phyloP scores from a whole-genome alignment of 2,329 filamentous ascomycete genomes.

The Aspergillus ibericus region DNA sequence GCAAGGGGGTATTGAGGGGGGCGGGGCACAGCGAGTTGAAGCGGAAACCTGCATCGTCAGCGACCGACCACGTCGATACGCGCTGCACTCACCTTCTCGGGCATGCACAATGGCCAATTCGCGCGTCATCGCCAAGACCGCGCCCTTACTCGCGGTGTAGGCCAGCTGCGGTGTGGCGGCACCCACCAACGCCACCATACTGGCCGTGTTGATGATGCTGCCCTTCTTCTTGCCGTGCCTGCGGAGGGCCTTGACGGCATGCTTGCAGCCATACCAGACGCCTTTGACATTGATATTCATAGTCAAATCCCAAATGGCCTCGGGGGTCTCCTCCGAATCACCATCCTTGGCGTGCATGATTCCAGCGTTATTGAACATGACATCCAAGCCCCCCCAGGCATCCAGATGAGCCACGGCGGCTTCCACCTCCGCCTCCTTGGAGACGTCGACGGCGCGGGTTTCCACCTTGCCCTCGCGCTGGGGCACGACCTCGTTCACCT shows the following conservation, averaged over 20 bases:
- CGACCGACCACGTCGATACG: not conserved
- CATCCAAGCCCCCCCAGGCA: constrained; percentile 80
- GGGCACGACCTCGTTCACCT: constrained; percentile 72
- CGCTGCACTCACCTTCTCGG: constrained; percentile 55
- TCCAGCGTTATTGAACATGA: constrained; percentile 97
- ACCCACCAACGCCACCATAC: constrained; percentile 82
- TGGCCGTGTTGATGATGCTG: constrained; percentile 90
- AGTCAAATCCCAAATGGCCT: constrained; percentile 91
- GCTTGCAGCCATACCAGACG: constrained; percentile 95
- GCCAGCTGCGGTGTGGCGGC: constrained; percentile 85
- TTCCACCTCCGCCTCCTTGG: constrained; percentile 77
- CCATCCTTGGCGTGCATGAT: constrained; percentile 89
- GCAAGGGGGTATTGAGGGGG: constrained; percentile 84
- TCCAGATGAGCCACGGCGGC: constrained; percentile 74
- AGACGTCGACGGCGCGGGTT: constrained; percentile 63
- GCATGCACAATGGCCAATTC: constrained; percentile 92
- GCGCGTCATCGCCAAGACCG: constrained; percentile 83
- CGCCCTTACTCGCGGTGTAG: constrained; percentile 92
- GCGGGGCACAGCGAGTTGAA: constrained; percentile 92
- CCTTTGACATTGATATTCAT: constrained; percentile 96
- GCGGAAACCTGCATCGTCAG: constrained; percentile 57
- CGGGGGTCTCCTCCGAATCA: constrained; percentile 78
- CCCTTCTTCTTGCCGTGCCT: constrained; percentile 75
- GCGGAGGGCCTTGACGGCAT: constrained; percentile 79
- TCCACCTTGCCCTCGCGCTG: constrained; percentile 24